Conservation (phyloP, 176 grass and related monocot genomes). For the Chrysopogon serrulatus region DNA sequence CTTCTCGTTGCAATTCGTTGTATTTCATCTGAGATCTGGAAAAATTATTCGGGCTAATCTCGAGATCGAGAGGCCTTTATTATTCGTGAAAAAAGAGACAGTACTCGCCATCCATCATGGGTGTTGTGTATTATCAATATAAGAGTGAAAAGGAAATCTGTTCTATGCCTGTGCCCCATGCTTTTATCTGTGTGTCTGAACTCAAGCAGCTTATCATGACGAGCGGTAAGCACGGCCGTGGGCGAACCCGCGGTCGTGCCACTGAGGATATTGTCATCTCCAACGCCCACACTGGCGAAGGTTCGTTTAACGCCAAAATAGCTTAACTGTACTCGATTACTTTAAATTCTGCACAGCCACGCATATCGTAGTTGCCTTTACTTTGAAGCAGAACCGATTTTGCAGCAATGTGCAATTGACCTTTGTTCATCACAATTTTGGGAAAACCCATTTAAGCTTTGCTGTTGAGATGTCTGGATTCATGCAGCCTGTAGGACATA, state of each 20-base stretch:
- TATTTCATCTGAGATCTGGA: not conserved
- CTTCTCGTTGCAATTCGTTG: slow-evolving; percentile 7
- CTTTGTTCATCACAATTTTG: not conserved
- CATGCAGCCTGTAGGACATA: not conserved
- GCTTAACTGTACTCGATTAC: not conserved
- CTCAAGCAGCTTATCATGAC: slow-evolving; percentile 51
- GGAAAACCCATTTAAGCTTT: not conserved
- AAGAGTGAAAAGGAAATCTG: slow-evolving; percentile 56
- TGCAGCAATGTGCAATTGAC: no score
- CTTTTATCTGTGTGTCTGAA: slow-evolving; percentile 37
- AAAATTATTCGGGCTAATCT: slow-evolving; percentile 1
- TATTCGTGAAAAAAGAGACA: not conserved
- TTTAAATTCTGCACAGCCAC: not conserved
- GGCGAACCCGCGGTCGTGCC: slow-evolving; percentile 36
- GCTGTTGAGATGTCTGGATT: not conserved
- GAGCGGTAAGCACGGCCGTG: slow-evolving; percentile 21
- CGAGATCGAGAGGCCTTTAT: not conserved
- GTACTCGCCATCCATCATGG: slow-evolving; percentile 22
- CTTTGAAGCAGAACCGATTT: not conserved
- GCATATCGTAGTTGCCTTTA: not conserved
- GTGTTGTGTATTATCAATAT: slow-evolving; percentile 67
- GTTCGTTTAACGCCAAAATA: slow-evolving; percentile 31
- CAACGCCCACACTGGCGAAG: slow-evolving; percentile 53
- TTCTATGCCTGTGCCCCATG: slow-evolving; percentile 34
- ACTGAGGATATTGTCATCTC: slow-evolving; percentile 45